Base-by-base conservation (phyloP, 2,329 filamentous ascomycete genomes). In the Tolypocladium tropicale region DNA sequence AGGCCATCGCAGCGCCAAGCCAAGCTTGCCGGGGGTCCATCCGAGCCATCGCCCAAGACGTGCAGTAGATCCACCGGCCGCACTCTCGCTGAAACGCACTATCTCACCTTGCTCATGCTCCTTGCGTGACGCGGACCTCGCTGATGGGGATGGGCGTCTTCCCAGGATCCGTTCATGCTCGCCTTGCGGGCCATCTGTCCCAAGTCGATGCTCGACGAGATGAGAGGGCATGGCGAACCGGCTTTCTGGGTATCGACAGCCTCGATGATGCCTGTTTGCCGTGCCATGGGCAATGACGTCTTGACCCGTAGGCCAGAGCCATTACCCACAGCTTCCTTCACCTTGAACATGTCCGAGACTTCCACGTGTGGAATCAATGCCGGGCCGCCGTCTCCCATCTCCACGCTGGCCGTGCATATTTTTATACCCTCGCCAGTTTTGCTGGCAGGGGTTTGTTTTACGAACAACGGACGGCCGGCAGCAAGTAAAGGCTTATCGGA, bases 41-140 rank as follows among this genome's bases (percentile, higher is more conserved):
- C 25, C 43, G 7, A 16, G 41, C 41, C 41, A 43, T 46, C 16
- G 3, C 43, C 25, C 16, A 49, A 49, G 46, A 32, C 28, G 2
- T 32, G 46, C 46, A 32, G 46, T 32, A 49, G 46, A 28, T 33
- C 46, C 39, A 41, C 34, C 32, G 14, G 21, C 16, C 21, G 43
- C 43, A n/a, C 53, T 49, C 39, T 49, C 21, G 33, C 54, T 56
- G 54, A 56, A 56, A 56, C 54, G 54, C 54, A 33, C 54, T n/a
- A 56, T 34, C 39, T 32, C 54, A 28, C 30, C 9, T n/a, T n/a
- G n/a, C n/a, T n/a, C n/a, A n/a, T n/a, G n/a, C 37, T 53, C 43
- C 36, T n/a, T 43, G 54, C 49, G 18, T 48, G 32, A 14, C 46
- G 2, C 18, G 10, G 18, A 11, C 28, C 46, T 18, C 2, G 25